phyloP scores from a whole-genome alignment of 108 stramenopile genomes.

The Discostella stelligeroides region DNA sequence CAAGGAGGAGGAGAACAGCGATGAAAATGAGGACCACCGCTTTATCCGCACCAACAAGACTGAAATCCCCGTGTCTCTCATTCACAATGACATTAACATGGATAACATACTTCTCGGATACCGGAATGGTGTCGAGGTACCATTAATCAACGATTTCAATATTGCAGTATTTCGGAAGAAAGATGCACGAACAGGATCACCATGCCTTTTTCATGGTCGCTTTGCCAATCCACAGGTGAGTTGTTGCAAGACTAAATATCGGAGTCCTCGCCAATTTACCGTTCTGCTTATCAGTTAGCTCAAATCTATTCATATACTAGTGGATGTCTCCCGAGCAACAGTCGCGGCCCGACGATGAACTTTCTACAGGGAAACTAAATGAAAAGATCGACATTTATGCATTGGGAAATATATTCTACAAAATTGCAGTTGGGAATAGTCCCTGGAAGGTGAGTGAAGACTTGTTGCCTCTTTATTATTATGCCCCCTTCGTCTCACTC shows the following conservation, averaged over 20 bases:
- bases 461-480: too few relatives aligned
- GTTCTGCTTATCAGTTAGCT: neutral
- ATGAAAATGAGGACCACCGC: neutral
- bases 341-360: conserved; percentile 24
- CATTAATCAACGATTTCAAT: conserved; percentile 86
- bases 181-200: conserved; percentile 49
- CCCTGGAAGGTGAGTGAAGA: conserved; percentile 50
- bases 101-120: conserved; percentile 65
- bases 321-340: conserved; percentile 79
- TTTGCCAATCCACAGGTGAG: conserved; percentile 85
- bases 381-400: conserved; percentile 76
- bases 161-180: conserved; percentile 81
- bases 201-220: conserved; percentile 78
- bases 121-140: conserved; percentile 56
- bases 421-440: conserved; percentile 47
- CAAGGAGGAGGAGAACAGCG: conserved; percentile 1
- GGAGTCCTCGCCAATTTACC: neutral
- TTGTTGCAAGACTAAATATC: neutral
- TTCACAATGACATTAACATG: conserved; percentile 84
- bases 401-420: conserved; percentile 59
- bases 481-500: too few relatives aligned
- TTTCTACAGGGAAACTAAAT: conserved; percentile 42
- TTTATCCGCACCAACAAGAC: neutral
- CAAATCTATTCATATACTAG: neutral
- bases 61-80: conserved; percentile 46